phyloP scores from a whole-genome alignment of 108 stramenopile genomes.

The Pseudonitzschia multiseries region DNA sequence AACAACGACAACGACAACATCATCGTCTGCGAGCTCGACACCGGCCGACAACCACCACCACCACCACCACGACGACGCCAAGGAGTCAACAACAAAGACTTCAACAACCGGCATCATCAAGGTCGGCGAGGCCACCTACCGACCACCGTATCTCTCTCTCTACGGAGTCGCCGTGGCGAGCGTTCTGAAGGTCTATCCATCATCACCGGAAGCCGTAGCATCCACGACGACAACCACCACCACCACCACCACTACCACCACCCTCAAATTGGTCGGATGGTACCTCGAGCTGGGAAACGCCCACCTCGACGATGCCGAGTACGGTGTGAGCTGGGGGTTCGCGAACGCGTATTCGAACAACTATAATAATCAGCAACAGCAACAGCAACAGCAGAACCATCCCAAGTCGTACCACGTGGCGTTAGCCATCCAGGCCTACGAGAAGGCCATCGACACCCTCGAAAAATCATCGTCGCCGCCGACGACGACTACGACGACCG shows the following conservation, averaged over 20 bases:
- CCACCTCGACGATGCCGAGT: slow-evolving; percentile 10
- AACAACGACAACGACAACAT: too few species aligned
- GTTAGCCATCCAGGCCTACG: background rate
- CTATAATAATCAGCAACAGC: background rate
- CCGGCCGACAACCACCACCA: too few species aligned
- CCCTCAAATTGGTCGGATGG: slow-evolving; percentile 8
- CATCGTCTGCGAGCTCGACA: too few species aligned
- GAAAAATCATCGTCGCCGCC: background rate
- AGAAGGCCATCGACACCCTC: background rate
- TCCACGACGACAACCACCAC: background rate
- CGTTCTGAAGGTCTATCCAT: background rate
- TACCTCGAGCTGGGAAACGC: slow-evolving; percentile 20
- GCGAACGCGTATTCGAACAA: background rate
- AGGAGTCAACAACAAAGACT: background rate
- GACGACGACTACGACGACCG: background rate
- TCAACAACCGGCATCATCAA: background rate
- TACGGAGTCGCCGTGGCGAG: slow-evolving; percentile 4
- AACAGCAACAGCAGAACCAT: background rate
- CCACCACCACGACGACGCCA: too few species aligned
- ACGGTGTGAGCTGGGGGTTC: background rate
- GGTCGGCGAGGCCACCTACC: slow-evolving; percentile 22
- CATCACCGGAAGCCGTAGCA: background rate
- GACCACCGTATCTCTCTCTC: slow-evolving; percentile 11
- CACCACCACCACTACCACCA: background rate
- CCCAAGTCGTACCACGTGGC: background rate